Evolutionary conservation across 768 basidiomycete species (phyloP).

Genomic region (Dentipellis sp.): DNA sequence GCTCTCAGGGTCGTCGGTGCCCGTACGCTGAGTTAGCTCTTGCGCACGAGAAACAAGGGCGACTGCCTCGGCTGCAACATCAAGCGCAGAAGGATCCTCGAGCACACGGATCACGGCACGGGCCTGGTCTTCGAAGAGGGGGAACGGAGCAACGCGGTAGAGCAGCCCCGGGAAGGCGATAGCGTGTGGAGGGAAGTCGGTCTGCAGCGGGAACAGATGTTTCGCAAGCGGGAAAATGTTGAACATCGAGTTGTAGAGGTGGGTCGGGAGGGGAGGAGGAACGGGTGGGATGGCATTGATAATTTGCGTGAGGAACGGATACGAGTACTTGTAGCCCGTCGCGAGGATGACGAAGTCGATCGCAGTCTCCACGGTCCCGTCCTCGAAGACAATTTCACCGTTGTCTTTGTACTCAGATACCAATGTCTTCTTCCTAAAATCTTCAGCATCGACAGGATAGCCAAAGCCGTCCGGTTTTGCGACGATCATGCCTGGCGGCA

Average conservation of each 20-base stretch:
- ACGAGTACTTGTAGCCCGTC: constrained; percentile 62
- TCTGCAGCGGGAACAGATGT: constrained; percentile 58
- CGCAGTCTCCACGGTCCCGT: constrained; percentile 41
- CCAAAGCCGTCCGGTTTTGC: constrained; percentile 14
- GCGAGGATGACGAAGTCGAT: constrained; percentile 64
- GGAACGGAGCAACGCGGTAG: constrained; percentile 58
- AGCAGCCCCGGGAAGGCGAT: constrained; percentile 62
- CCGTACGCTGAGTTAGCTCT: not conserved
- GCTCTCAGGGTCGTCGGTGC: constrained; percentile 24
- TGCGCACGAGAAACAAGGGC: constrained; percentile 35
- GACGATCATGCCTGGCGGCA: constrained; percentile 22
- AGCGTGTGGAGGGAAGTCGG: constrained; percentile 33
- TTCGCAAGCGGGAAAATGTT: constrained; percentile 63
- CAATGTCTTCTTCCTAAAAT: constrained; percentile 23
- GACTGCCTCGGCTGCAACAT: constrained; percentile 36
- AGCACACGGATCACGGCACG: constrained; percentile 51
- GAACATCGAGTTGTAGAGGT: constrained; percentile 55
- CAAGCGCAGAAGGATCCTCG: constrained; percentile 37
- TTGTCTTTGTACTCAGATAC: constrained; percentile 31
- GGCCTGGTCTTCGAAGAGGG: constrained; percentile 72
- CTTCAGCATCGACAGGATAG: constrained; percentile 10
- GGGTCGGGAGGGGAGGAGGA: constrained; percentile 37
- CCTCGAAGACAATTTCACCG: constrained; percentile 48
- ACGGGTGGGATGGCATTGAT: constrained; percentile 29
- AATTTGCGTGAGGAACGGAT: constrained; percentile 51